Percentiles rank a stretch among this genome's conserved stretches.
Evolutionary conservation across 1,284 basidiomycete genomes (phyloP).

Genomic region (Bjerkandera adusta): DNA sequence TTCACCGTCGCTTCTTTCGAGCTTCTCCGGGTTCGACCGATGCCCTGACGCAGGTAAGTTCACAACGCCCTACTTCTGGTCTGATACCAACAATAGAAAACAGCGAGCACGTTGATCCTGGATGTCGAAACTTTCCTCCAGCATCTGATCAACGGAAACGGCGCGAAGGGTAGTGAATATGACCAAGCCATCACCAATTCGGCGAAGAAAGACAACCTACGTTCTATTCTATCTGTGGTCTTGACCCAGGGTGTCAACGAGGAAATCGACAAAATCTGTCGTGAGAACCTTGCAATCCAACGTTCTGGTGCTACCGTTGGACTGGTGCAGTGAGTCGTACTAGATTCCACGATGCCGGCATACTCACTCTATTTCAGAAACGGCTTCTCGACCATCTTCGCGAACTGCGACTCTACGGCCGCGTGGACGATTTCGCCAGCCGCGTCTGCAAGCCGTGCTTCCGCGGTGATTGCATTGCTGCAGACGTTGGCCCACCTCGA

Average conservation of each 20-base stretch:
- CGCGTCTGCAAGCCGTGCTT: slow-evolving; percentile 65
- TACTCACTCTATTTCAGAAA: slow-evolving; percentile 24
- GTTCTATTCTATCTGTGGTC: slow-evolving; percentile 36
- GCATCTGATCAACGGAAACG: not conserved
- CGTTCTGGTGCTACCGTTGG: slow-evolving; percentile 42
- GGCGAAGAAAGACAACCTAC: slow-evolving; percentile 20
- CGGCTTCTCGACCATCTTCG: slow-evolving; percentile 43
- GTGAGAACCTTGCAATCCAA: slow-evolving; percentile 42
- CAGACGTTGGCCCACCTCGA: slow-evolving; percentile 71
- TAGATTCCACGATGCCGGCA: not conserved
- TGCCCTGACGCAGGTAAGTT: slow-evolving; percentile 21
- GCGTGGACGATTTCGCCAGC: slow-evolving; percentile 71
- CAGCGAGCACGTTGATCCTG: slow-evolving; percentile 29
- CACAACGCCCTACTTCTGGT: not conserved
- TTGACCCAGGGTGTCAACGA: slow-evolving; percentile 43
- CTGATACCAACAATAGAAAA: not conserved
- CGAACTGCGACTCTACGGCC: slow-evolving; percentile 34
- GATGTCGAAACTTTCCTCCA: slow-evolving; percentile 29
- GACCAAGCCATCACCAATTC: slow-evolving; percentile 4
- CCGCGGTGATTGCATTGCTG: slow-evolving; percentile 67
- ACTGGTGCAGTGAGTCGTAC: slow-evolving; percentile 42
- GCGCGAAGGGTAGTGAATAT: slow-evolving; percentile 2
- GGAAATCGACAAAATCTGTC: slow-evolving; percentile 68
- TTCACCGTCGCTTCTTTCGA: not conserved
- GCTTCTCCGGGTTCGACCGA: not conserved